These are phyloP conservation scores for Plasmopara halstedii DNA, from an alignment of 352 stramenopile genomes.

Conservation along the genomic window DNA sequence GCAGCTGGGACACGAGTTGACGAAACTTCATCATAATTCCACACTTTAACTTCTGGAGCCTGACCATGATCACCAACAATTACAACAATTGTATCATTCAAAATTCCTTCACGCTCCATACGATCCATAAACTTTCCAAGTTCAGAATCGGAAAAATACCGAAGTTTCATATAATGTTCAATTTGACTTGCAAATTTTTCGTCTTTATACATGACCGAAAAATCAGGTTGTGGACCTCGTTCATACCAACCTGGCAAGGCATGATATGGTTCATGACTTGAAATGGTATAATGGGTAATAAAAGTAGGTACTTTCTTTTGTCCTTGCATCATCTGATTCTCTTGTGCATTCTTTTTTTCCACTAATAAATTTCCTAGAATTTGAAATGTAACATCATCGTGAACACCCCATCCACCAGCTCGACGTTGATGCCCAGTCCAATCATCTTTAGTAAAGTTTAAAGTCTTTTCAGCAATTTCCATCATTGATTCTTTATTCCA, in stretches of 20 bases:
- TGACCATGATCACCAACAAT: constrained; percentile 52
- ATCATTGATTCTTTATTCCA: constrained; percentile 2
- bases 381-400: constrained; percentile 1
- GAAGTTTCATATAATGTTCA: constrained; percentile 42
- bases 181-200: constrained; percentile 23
- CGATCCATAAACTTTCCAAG: constrained; percentile 51
- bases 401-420: background rate
- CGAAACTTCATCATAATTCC: constrained; percentile 37
- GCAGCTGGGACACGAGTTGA: constrained; percentile 33
- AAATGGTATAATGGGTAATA: constrained; percentile 56
- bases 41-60: constrained; percentile 30
- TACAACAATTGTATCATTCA: constrained; percentile 56
- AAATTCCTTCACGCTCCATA: constrained; percentile 31
- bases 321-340: constrained; percentile 1
- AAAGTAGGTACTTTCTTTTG: constrained; percentile 35
- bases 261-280: constrained; percentile 30
- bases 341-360: constrained; percentile 11
- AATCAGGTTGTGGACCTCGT: constrained; percentile 33
- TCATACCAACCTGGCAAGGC: constrained; percentile 35
- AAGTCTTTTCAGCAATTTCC: constrained; percentile 1
- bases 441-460: background rate
- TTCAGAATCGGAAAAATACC: constrained; percentile 49
- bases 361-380: background rate
- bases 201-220: constrained; percentile 40
- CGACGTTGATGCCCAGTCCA: background rate